Evolutionary conservation across 257 asterid species (phyloP).

Genomic region (Solanum rostratum): DNA sequence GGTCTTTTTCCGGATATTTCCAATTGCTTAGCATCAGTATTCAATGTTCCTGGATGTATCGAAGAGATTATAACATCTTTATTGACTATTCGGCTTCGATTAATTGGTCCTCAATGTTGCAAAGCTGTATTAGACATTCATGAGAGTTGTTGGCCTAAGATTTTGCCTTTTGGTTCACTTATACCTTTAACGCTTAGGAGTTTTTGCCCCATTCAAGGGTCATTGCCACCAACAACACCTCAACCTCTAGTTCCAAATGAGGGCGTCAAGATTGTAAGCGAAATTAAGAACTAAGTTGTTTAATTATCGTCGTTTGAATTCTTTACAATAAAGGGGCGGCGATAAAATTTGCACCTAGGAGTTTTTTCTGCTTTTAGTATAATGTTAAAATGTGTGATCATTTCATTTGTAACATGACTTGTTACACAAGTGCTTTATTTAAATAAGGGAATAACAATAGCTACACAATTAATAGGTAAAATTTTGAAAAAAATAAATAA

Average conservation of each 20-base stretch:
- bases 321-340: not conserved
- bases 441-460: not conserved
- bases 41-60: conserved; percentile 5
- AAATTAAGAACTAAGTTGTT: not conserved
- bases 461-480: not conserved
- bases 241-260: not conserved
- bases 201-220: not conserved
- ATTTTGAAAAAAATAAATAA: not conserved
- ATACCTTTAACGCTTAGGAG: conserved; percentile 1
- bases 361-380: not conserved
- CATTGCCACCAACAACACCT: not conserved
- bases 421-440: not conserved
- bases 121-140: conserved; percentile 7
- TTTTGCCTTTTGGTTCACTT: conserved; percentile 6
- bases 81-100: not conserved
- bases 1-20: not conserved
- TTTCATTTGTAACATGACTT: not conserved
- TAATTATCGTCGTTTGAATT: not conserved
- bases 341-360: not conserved
- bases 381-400: not conserved
- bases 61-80: conserved; percentile 10
- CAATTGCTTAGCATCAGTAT: conserved; percentile 8
- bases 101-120: conserved; percentile 20
- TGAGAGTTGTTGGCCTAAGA: conserved; percentile 15
- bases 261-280: not conserved